Base-by-base conservation (phyloP, 495 filamentous ascomycete species). In the Lophiotrema nucula region DNA sequence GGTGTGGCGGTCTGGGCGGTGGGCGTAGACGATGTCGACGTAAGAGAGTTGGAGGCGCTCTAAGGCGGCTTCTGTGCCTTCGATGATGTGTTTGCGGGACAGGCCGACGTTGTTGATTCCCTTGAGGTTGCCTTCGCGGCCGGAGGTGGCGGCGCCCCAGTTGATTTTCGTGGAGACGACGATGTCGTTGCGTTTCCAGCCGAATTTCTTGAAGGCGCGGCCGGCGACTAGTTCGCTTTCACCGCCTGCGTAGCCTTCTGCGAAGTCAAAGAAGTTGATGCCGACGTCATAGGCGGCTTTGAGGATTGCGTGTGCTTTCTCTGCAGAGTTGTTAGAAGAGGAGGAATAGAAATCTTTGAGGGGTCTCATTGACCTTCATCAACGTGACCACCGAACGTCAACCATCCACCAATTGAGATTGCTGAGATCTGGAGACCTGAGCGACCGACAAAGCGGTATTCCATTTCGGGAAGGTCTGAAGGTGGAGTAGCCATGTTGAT, bases 11-110 rank as follows among this genome's bases (percentile, higher is more conserved):
- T 95, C 90, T 10, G 90, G 87, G 10, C 90, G 84, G 70, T 96
- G 90, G 3, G 89, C 89, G 68, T 89, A 92, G 58, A 95, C 79
- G 23, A 95, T 72, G 65, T 95, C 90, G 52, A 96, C 84, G 67
- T 88, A 88, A 21, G 83, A 80, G 4, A 91, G 81, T 28, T 84
- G 80, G 12, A 96, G 76, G 3, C 90, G 82, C 52, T 81, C 68
- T 13, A 96, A 77, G 0, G 83, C 84, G 3, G 77, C 78, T 49
- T 82, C 78, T 24, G 77, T 74, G 21, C 85, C 86, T 76, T 92
- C 88, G 60, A 91, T 72, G 37, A 92, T 77, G 74, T 95, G 90
- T 72, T 96, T 96, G 53, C 88, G 80, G 27, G 83, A 87, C 16
- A 96, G 79, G 2, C 90, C 90, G 56, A 78, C 74, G 64, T 90